These are phyloP conservation scores for Pisolithus thermaeus DNA, from an alignment of 1,284 basidiomycete species.

Conservation along the genomic window DNA sequence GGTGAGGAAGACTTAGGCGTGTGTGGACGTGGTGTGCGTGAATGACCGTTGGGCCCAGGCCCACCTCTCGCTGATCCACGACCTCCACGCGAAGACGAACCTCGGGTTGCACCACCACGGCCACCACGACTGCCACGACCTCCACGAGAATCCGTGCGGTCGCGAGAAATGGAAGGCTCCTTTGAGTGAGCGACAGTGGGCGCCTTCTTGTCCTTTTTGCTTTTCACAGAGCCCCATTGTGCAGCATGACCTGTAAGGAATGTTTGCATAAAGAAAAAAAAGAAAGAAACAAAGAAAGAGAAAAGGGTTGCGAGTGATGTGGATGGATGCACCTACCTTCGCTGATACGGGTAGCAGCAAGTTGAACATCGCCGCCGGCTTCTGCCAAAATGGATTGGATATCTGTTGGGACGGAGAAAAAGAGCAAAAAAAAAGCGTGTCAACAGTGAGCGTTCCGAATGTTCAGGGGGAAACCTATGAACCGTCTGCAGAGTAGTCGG, in stretches of 20 bases:
- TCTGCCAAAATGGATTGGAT: constrained; percentile 71
- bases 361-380: constrained; percentile 65
- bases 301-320: constrained; percentile 5
- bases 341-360: constrained; percentile 71
- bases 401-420: constrained; percentile 40
- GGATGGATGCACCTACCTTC: constrained; percentile 75
- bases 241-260: constrained; percentile 58
- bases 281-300: too few species aligned
- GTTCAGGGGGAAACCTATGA: constrained; percentile 6
- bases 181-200: constrained; percentile 34
- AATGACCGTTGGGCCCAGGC: constrained; percentile 22
- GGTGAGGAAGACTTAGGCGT: constrained; percentile 21
- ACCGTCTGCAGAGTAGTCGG: constrained; percentile 76
- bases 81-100: constrained; percentile 42
- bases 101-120: constrained; percentile 52
- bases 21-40: constrained; percentile 21
- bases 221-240: constrained; percentile 83
- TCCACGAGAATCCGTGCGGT: constrained; percentile 57
- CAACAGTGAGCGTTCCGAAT: too few species aligned
- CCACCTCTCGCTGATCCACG: constrained; percentile 49
- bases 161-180: constrained; percentile 38
- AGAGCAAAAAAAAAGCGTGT: constrained; percentile 3
- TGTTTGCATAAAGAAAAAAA: constrained; percentile 8
- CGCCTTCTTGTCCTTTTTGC: constrained; percentile 82
- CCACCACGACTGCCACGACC: constrained; percentile 60